phyloP scores from a whole-genome alignment of 495 filamentous ascomycete species.

The Podospora australis region DNA sequence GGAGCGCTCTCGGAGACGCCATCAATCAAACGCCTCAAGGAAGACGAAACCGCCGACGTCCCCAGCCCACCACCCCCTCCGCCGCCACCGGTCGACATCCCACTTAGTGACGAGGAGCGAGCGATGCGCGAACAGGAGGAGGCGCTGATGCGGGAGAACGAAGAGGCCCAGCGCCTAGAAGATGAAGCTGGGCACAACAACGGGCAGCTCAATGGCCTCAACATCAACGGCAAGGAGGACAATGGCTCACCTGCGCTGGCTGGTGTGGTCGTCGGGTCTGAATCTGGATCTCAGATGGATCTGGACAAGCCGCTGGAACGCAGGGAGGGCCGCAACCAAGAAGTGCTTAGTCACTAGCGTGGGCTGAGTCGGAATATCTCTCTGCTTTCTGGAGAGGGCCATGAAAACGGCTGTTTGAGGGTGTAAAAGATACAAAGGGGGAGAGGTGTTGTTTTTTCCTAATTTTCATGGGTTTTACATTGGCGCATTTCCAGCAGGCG shows the following conservation, averaged over 20 bases:
- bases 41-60: conserved; percentile 31
- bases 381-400: background rate
- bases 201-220: background rate
- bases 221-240: background rate
- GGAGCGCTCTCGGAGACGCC: conserved; percentile 39
- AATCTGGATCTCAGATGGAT: conserved; percentile 1
- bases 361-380: background rate
- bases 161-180: conserved; percentile 36
- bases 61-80: conserved; percentile 42
- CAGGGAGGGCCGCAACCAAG: conserved; percentile 15
- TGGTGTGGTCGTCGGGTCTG: background rate
- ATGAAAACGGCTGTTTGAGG: background rate
- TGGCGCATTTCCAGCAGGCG: too few relatives aligned
- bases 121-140: conserved; percentile 39
- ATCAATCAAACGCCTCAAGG: conserved; percentile 44
- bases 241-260: background rate
- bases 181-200: conserved; percentile 25
- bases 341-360: conserved; percentile 28
- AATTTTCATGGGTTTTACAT: too few relatives aligned
- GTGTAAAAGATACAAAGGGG: background rate
- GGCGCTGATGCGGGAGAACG: conserved; percentile 28
- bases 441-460: too few relatives aligned
- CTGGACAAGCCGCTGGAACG: background rate
- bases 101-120: conserved; percentile 29
- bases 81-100: conserved; percentile 28